Evolutionary conservation across 108 stramenopile genomes (phyloP).

Genomic region (Cyclotella kingstonii): DNA sequence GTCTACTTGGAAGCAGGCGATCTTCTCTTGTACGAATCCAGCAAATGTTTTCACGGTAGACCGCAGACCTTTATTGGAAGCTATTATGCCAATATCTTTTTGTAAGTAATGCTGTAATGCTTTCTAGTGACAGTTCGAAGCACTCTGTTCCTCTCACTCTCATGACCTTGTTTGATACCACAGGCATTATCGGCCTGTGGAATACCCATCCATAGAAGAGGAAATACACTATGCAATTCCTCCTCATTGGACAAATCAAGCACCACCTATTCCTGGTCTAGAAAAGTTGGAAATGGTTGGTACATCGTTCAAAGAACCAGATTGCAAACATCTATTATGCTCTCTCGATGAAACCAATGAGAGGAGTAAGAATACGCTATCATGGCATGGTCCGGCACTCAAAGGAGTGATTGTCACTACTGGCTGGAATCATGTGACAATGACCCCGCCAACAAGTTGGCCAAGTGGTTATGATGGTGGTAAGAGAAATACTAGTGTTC

Average conservation of each 20-base stretch:
- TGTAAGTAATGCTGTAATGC: conserved; percentile 12
- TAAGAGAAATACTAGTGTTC: conserved; percentile 14
- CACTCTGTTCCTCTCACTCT: not conserved
- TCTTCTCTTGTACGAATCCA: conserved; percentile 62
- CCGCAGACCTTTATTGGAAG: conserved; percentile 44
- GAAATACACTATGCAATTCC: conserved; percentile 39
- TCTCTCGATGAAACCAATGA: conserved; percentile 29
- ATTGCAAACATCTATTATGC: conserved; percentile 48
- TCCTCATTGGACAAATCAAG: conserved; percentile 18
- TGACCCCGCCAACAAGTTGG: conserved; percentile 24
- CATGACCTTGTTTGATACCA: not conserved
- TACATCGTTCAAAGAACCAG: conserved; percentile 45
- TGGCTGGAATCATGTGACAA: conserved; percentile 37
- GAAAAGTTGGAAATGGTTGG: conserved; percentile 40
- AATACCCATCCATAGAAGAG: not conserved
- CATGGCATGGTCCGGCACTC: conserved; percentile 61
- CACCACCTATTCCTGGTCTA: conserved; percentile 18
- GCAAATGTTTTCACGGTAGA: conserved; percentile 66
- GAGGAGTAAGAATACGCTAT: conserved; percentile 22
- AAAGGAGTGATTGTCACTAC: conserved; percentile 45
- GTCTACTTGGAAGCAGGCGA: conserved; percentile 59
- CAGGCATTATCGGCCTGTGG: conserved; percentile 16
- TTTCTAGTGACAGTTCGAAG: not conserved
- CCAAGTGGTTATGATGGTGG: conserved; percentile 25
- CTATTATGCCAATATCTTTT: conserved; percentile 54